These are phyloP conservation scores for Phytopythium boreale DNA, from an alignment of 352 stramenopile species.

Conservation along the genomic window DNA sequence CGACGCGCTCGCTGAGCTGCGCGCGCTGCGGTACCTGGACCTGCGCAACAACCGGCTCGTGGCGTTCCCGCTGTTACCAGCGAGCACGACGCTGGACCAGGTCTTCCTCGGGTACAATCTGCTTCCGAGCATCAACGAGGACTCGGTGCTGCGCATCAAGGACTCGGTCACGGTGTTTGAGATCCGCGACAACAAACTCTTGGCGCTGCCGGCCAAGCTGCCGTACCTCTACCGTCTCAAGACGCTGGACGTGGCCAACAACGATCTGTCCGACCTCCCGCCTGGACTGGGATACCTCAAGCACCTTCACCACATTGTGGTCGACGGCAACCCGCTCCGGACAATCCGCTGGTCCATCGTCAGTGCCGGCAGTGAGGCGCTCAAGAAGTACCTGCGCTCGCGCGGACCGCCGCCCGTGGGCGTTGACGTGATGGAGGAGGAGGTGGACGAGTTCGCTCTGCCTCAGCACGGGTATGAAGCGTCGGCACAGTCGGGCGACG, in stretches of 20 bases:
- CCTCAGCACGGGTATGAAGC: constrained; percentile 2
- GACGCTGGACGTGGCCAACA: constrained; percentile 80
- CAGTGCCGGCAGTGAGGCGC: constrained; percentile 57
- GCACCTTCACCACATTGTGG: constrained; percentile 68
- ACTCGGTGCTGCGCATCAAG: constrained; percentile 54
- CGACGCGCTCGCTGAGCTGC: constrained; percentile 37
- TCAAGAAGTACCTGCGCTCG: constrained; percentile 85
- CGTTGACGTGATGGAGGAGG: constrained; percentile 64
- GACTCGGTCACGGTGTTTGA: constrained; percentile 75
- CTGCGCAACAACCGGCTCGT: constrained; percentile 67
- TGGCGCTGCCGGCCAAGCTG: constrained; percentile 42
- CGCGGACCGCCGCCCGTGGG: constrained; percentile 51
- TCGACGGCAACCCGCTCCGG: constrained; percentile 75
- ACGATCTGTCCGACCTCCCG: constrained; percentile 73
- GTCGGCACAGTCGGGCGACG: background rate
- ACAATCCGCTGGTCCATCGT: constrained; percentile 64
- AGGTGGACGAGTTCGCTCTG: constrained; percentile 56
- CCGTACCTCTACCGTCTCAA: constrained; percentile 66
- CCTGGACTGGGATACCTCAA: constrained; percentile 77
- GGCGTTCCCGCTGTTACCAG: constrained; percentile 58
- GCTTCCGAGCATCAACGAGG: constrained; percentile 52
- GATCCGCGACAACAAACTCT: constrained; percentile 80
- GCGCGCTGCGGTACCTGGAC: constrained; percentile 63
- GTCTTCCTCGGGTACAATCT: constrained; percentile 79
- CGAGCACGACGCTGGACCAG: constrained; percentile 59